A percentile compares a stretch with the other conserved stretches of the same genome.
Conservation (phyloP, 352 stramenopile species). For the Nothophytophthora sp. region DNA sequence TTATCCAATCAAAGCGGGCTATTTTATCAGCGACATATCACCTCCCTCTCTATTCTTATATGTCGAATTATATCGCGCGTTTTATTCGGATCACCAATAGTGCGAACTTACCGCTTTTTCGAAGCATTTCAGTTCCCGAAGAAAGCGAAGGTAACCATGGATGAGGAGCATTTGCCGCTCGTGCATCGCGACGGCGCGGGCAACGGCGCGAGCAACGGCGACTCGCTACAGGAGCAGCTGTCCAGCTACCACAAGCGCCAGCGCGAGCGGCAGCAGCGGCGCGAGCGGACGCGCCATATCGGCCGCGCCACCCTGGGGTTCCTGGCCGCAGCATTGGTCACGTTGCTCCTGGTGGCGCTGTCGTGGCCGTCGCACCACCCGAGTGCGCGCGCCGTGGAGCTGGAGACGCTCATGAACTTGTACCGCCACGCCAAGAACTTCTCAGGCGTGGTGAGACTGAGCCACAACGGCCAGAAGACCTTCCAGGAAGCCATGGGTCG, state of each 20-base stretch:
- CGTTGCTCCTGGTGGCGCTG: conserved; percentile 34
- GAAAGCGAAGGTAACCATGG: conserved; percentile 2
- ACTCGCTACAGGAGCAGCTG: conserved; percentile 36
- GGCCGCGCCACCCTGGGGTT: conserved; percentile 41
- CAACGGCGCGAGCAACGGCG: neutral
- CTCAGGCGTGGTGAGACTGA: conserved; percentile 53
- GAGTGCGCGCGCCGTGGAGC: conserved; percentile 30
- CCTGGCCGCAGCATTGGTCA: conserved; percentile 29
- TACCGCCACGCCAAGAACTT: conserved; percentile 43
- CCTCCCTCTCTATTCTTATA: too few species aligned
- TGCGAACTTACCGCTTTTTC: too few species aligned
- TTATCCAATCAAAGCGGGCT: too few species aligned
- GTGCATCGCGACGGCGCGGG: conserved; percentile 20
- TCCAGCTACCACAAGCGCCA: conserved; percentile 33
- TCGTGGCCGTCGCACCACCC: conserved; percentile 30
- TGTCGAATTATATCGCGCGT: too few species aligned
- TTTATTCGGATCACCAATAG: too few species aligned
- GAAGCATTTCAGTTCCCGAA: too few species aligned
- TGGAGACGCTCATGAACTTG: conserved; percentile 25
- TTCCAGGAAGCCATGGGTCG: conserved; percentile 42
- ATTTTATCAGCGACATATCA: too few species aligned
- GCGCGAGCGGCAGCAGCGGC: conserved; percentile 16
- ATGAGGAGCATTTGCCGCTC: conserved; percentile 33
- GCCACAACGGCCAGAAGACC: conserved; percentile 48
- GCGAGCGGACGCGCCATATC: conserved; percentile 22